Evolutionary conservation across 2,329 filamentous ascomycete genomes (phyloP), one percentile per base, ranked within the genome.

Genomic region (Endoconidiophora laricicola): DNA sequence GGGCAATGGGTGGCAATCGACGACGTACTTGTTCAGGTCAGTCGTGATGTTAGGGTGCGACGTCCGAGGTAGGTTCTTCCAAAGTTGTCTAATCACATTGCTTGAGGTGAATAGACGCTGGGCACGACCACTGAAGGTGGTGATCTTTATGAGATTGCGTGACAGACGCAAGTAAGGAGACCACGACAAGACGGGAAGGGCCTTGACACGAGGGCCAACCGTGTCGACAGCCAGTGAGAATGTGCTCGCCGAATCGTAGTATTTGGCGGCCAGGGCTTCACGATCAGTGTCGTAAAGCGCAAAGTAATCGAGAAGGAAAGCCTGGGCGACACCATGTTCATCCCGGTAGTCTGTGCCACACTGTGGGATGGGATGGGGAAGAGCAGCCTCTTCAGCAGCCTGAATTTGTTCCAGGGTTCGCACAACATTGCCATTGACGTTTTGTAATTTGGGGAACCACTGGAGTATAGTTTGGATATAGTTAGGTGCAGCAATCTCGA

Each of bases 401-500:
- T 75, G 76, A 47, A 83, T 69, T 58, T 87, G 77, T 58, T 85
- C 78, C 0, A 79, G 72, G 1, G 81, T 83, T 53, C 86, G 78
- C 16, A 94, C 76, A 59, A 82, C 76, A 4, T 76, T 68, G 49
- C 79, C 78, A 62, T 93, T 94, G 56, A 96, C 68, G 53, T 80
- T 75, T 58, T 80, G 78, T 14, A 96, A 73, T 53, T 78, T 82
- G 1, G 86, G 88, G 60, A 86, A 96, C 82, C 86, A 93, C 39
- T 78, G 76, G 26, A 85, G 68, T 52, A 95, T 68, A 45, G 86
- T 82, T 14, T 73, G 66, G 52, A 76, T 72, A 61, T 81, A 83
- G 53, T 74, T 72, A 6, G 79, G 73, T 22, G 72, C 65, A 49
- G 71, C 65, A 1, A 66, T 62, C 56, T 79, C 77, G 53, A 94